phyloP scores from a whole-genome alignment of 305 asterid genomes.

The Ilex paraguariensis region DNA sequence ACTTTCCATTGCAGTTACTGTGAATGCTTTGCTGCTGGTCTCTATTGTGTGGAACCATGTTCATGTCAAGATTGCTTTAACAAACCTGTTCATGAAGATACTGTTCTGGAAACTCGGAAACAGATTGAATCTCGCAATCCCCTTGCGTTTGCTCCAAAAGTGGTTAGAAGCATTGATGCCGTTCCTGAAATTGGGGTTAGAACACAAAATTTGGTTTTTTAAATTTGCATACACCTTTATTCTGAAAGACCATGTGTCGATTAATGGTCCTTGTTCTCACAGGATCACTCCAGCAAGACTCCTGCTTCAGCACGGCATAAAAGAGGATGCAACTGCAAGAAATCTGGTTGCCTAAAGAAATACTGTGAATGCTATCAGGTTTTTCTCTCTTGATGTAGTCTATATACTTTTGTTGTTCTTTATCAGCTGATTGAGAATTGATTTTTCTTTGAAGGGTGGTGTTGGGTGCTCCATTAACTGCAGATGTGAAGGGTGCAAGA shows the following conservation, averaged over 20 bases:
- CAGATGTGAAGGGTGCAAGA: conserved; percentile 97
- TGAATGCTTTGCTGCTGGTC: conserved; percentile 99
- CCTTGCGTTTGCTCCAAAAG: conserved; percentile 99
- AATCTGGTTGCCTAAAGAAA: conserved; percentile 94
- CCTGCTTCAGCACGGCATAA: conserved; percentile 99
- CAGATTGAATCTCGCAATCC: conserved; percentile 97
- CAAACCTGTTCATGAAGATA: conserved; percentile 88
- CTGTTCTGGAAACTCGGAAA: conserved; percentile 90
- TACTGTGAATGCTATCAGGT: conserved; percentile 99
- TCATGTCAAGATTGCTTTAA: conserved; percentile 94
- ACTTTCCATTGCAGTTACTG: conserved; percentile 61
- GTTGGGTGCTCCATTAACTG: conserved; percentile 97
- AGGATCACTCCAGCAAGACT: conserved; percentile 81
- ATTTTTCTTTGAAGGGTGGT: conserved; percentile 55
- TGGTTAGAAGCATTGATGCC: conserved; percentile 61
- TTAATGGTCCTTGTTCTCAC: conserved; percentile 8
- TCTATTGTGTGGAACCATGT: conserved; percentile 95
- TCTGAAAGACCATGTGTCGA: not conserved
- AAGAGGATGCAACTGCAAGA: conserved; percentile 99
- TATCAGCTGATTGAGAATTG: conserved; percentile 21
- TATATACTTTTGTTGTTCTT: conserved; percentile 7
- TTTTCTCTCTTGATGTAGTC: conserved; percentile 6
- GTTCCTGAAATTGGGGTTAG: conserved; percentile 54
- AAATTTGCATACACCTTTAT: not conserved
- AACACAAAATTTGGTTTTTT: conserved; percentile 4